These are phyloP conservation scores for Beauveria asiatica DNA, from an alignment of 2,329 filamentous ascomycete species.

Conservation along the genomic window DNA sequence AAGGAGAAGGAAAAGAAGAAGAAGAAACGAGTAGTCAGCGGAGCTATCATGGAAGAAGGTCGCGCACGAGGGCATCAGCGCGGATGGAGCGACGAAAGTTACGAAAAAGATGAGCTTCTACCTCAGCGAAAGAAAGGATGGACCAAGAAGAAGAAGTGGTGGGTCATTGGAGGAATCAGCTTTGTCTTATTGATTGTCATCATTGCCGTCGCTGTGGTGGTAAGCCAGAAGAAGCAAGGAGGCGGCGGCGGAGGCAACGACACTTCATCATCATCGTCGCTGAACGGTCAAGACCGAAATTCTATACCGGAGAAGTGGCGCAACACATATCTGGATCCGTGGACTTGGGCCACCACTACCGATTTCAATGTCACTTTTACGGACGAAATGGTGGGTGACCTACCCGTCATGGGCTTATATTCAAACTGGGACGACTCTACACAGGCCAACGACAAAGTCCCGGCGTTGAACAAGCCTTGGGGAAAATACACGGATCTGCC, in stretches of 20 bases:
- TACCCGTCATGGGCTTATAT: conserved; percentile 87
- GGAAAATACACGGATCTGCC: conserved; percentile 67
- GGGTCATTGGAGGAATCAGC: conserved; percentile 49
- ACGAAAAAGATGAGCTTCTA: conserved; percentile 41
- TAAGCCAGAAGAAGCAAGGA: conserved; percentile 50
- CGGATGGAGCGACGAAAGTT: conserved; percentile 32
- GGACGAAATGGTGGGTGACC: conserved; percentile 67
- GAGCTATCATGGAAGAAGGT: conserved; percentile 58
- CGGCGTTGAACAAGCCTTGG: conserved; percentile 67
- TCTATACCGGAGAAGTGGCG: conserved; percentile 58
- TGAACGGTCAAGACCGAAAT: conserved; percentile 44
- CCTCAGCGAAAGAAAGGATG: conserved; percentile 35
- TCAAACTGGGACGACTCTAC: conserved; percentile 78
- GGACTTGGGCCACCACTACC: conserved; percentile 79
- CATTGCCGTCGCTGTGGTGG: conserved; percentile 53
- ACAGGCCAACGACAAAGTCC: conserved; percentile 69
- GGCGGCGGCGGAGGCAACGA: conserved; percentile 16
- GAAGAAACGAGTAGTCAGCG: conserved; percentile 59
- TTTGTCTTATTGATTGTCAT: conserved; percentile 55
- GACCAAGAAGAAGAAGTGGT: conserved; percentile 55
- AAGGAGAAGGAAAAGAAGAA: conserved; percentile 30
- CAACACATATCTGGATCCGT: conserved; percentile 78
- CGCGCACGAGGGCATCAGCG: conserved; percentile 35
- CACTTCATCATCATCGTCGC: conserved; percentile 23
- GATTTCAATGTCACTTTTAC: conserved; percentile 97